Base-by-base conservation (phyloP, 2,329 filamentous ascomycete species). In the Cytospora schulzeri region DNA sequence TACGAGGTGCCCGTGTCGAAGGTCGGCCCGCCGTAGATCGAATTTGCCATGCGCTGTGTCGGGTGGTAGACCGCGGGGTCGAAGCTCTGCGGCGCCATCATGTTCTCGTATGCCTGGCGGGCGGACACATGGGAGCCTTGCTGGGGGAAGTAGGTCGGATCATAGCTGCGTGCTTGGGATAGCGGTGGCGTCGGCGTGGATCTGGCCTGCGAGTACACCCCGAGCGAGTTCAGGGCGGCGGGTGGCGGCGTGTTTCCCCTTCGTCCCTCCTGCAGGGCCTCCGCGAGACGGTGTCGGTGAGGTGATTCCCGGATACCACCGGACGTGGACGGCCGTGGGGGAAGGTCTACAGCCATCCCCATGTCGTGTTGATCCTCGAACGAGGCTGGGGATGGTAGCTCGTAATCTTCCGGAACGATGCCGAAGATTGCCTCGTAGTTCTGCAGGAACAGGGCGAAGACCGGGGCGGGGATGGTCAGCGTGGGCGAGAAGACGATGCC, bases 401-500 rank as follows among this genome's bases (percentile, higher is more conserved):
- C 83, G 63, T 88, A 88, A 59, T 87, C 85, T 69, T 89, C 87
- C 0, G 90, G 84, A 22, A 86, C 81, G 54, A 88, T 83, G 24
- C 90, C 90, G 73, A 98, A 99, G 56, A 99, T 94, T 51, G 84
- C 85, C 68, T 91, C 85, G 73, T 92, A 97, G 72, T 98, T 93
- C 68, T 95, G 93, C 64, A 99, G 83, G 76, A 99, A 95, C 76
- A 96, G 85, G 4, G 93, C 93, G 75, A 99, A 97, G 14, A 99
- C 90, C 0, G 94, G 93, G 0, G 93, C 93, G 0, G 95, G 94
- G 52, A 99, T 97, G 75, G 98, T 98, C 61, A 99, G 84, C 0
- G 95, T 98, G 0, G 95, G 95, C 19, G 95, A 96, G 76, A 99
- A 99, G 63, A 99, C 94, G 71, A 99, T 98, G 68, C 95, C 94